A percentile compares a stretch with the other conserved stretches of the same genome.
Evolutionary conservation across 2,329 filamentous ascomycete genomes (phyloP).

Genomic region (Pyrenochaeta sp.): DNA sequence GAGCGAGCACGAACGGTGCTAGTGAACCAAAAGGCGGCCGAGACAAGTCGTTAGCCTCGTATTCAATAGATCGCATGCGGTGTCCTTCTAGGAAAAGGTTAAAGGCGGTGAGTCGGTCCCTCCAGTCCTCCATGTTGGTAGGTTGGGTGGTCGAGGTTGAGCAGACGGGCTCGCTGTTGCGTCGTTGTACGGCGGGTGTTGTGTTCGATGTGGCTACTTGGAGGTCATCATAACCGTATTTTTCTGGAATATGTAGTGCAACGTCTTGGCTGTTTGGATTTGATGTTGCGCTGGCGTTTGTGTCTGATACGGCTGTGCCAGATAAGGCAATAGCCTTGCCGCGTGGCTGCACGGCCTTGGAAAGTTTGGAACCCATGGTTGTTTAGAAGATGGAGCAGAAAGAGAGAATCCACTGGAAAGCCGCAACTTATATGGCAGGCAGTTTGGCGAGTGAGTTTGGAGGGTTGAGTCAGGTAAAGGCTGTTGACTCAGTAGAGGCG

Average conservation of each 20-base stretch:
- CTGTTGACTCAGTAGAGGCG: conserved; percentile 32
- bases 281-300: too few species aligned
- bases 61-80: conserved; percentile 15
- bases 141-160: not conserved
- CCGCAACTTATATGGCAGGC: not conserved
- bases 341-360: conserved; percentile 26
- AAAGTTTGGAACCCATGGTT: conserved; percentile 39
- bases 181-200: conserved; percentile 5
- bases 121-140: conserved; percentile 1
- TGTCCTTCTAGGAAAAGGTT: conserved; percentile 11
- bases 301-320: conserved; percentile 15
- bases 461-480: conserved; percentile 24
- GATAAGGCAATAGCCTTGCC: conserved; percentile 24
- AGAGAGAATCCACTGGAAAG: conserved; percentile 7
- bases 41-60: not conserved
- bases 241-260: not conserved
- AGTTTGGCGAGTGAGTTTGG: not conserved
- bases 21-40: conserved; percentile 1
- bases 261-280: too few species aligned
- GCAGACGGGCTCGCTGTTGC: conserved; percentile 20
- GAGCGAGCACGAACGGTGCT: not conserved
- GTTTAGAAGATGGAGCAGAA: conserved; percentile 1
- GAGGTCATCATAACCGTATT: conserved; percentile 15
- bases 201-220: conserved; percentile 7
- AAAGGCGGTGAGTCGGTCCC: conserved; percentile 3